phyloP scores from a whole-genome alignment of 75 land plant species.

The Azolla pinnata region DNA sequence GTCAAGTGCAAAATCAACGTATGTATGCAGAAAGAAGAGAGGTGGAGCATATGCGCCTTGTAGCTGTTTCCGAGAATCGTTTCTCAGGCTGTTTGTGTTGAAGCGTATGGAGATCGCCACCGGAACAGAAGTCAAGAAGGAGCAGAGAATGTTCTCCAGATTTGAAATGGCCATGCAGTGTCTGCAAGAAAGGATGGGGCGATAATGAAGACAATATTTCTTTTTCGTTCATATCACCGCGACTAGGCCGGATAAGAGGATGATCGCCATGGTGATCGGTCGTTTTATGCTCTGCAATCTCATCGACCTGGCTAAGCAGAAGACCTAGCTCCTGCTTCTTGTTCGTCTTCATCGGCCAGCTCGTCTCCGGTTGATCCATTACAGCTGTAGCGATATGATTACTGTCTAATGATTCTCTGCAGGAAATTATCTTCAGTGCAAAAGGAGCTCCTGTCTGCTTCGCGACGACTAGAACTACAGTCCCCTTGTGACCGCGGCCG shows the following conservation, averaged over 20 bases:
- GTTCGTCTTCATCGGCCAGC: too few species aligned
- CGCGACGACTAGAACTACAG: not conserved
- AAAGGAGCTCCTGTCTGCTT: not conserved
- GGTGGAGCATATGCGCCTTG: too few species aligned
- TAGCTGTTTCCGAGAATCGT: constrained; percentile 48
- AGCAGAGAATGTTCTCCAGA: constrained; percentile 36
- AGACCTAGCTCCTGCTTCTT: too few species aligned
- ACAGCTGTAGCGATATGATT: too few species aligned
- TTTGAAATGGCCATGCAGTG: constrained; percentile 42
- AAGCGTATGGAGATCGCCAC: constrained; percentile 72
- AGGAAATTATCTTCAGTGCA: not conserved
- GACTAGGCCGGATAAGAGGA: not conserved
- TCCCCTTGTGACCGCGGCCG: not conserved
- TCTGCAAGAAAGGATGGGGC: constrained; percentile 62
- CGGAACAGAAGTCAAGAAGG: constrained; percentile 71
- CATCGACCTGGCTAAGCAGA: too few species aligned
- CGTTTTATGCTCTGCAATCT: too few species aligned
- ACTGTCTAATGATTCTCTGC: too few species aligned
- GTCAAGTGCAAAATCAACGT: too few species aligned
- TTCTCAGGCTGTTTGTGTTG: constrained; percentile 54
- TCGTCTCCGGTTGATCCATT: too few species aligned
- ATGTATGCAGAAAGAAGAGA: too few species aligned
- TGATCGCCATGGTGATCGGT: too few species aligned
- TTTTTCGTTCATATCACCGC: not conserved
- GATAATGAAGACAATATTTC: constrained; percentile 16